These are phyloP conservation scores for Cercospora berteroae DNA, from an alignment of 2,329 filamentous ascomycete genomes.

Conservation along the genomic window DNA sequence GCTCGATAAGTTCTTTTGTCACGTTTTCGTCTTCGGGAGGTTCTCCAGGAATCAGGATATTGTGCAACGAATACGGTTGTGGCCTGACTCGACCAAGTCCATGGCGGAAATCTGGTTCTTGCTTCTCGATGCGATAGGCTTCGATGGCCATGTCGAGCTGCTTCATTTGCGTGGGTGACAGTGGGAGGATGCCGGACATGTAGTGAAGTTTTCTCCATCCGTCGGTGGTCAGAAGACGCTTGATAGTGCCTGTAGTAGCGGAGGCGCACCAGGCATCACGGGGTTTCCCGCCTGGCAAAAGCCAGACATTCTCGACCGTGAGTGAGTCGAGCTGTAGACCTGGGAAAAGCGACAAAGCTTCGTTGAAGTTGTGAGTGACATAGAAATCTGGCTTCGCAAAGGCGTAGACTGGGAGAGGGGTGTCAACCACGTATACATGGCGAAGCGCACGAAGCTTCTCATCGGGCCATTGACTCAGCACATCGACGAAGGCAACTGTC, in stretches of 20 bases:
- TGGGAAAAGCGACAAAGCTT: slow-evolving; percentile 4
- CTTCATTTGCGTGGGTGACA: background rate
- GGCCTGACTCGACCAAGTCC: slow-evolving; percentile 6
- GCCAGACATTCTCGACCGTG: slow-evolving; percentile 13
- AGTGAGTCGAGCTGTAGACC: slow-evolving; percentile 10
- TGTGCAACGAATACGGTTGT: background rate
- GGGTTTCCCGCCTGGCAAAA: background rate
- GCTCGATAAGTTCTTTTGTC: background rate
- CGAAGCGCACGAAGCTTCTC: slow-evolving; percentile 3
- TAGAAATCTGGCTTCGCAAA: background rate
- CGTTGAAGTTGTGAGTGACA: background rate
- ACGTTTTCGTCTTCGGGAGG: background rate
- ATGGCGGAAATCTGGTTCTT: slow-evolving; percentile 8
- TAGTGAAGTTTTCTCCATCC: slow-evolving; percentile 9
- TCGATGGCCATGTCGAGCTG: background rate
- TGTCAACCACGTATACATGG: slow-evolving; percentile 6
- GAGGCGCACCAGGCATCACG: background rate
- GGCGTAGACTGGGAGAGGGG: background rate
- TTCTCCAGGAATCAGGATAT: background rate
- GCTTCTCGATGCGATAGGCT: background rate
- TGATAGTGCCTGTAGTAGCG: background rate
- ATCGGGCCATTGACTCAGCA: slow-evolving; percentile 13
- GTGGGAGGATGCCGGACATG: background rate
- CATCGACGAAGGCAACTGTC: slow-evolving; percentile 12
- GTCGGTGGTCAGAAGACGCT: background rate